phyloP scores from a whole-genome alignment of 2,329 filamentous ascomycete genomes.

The Exophiala sideris region DNA sequence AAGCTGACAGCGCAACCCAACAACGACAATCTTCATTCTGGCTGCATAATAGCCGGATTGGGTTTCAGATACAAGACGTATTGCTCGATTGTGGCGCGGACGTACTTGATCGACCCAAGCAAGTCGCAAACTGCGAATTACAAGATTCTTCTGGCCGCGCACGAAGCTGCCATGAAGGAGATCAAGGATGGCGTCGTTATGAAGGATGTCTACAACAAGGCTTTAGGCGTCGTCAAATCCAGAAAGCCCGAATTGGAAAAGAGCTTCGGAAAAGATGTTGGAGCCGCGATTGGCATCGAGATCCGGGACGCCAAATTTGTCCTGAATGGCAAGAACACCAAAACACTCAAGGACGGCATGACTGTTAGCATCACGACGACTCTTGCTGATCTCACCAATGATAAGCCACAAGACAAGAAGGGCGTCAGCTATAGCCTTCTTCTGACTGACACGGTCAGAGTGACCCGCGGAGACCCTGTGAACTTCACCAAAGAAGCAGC shows the following conservation, averaged over 20 bases:
- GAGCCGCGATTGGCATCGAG: conserved; percentile 89
- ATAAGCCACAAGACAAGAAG: conserved; percentile 81
- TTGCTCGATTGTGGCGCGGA: conserved; percentile 85
- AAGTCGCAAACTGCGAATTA: conserved; percentile 94
- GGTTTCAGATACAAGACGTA: conserved; percentile 95
- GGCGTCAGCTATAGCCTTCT: conserved; percentile 85
- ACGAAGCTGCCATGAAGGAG: conserved; percentile 86
- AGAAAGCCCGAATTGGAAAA: conserved; percentile 96
- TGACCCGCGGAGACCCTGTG: conserved; percentile 58
- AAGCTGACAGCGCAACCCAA: conserved; percentile 75
- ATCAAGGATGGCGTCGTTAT: conserved; percentile 79
- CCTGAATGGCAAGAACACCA: conserved; percentile 80
- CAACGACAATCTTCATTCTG: conserved; percentile 71
- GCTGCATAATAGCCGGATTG: conserved; percentile 88
- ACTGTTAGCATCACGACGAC: conserved; percentile 88
- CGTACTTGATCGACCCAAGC: conserved; percentile 94
- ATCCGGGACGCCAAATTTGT: conserved; percentile 78
- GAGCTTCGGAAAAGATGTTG: conserved; percentile 89
- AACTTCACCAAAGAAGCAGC: conserved; percentile 93
- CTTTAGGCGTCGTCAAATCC: conserved; percentile 70
- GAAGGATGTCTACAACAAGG: conserved; percentile 91
- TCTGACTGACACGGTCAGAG: conserved; percentile 88
- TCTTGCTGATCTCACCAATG: conserved; percentile 84
- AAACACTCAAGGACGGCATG: conserved; percentile 91
- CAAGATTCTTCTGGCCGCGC: conserved; percentile 78